These are phyloP conservation scores for sorghum (Sorghum bicolor) DNA, from an alignment of 176 grass and related monocot genomes.

Conservation along the genomic window Sorghum_bicolor_NCBIv3 NC_012875.2:60441001-60441500, in stretches of 20 bases:
- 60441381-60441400: neutral
- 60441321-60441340: neutral
- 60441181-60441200: neutral
- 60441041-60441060: slow-evolving; percentile 34
- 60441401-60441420: neutral
- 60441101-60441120: neutral
- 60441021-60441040: slow-evolving; percentile 52
- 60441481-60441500: neutral
- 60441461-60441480: neutral
- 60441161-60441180: neutral
- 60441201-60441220: neutral
- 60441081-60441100: neutral
- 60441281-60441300: neutral
- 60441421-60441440: neutral
- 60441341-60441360: neutral
- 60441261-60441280: neutral
- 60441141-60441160: neutral
- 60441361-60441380: neutral
- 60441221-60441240: neutral
- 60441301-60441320: neutral
- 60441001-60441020: slow-evolving; percentile 55
- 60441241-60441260: neutral
- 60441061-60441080: neutral
- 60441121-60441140: neutral
- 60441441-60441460: neutral